Base-by-base conservation (phyloP, 352 stramenopile species). In the Lagenidium sp. region DNA sequence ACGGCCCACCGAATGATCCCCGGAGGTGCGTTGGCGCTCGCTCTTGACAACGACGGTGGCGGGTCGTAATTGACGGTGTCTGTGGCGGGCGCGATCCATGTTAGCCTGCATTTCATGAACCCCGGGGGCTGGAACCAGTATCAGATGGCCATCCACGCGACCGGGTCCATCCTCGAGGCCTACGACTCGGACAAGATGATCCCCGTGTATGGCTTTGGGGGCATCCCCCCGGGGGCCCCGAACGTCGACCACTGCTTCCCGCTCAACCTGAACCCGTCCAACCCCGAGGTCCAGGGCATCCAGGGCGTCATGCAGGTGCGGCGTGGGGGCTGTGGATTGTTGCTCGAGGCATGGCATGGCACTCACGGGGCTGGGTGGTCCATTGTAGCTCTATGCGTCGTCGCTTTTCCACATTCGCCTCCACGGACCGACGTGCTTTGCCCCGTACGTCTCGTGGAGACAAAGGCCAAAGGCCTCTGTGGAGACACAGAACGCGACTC, bases 161-260 rank as follows among this genome's bases (percentile, higher is more conserved):
- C 78, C 22, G 77, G 75, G 7, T 61, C 53, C 3, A 89, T 84
- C 40, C 47, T 89, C 8, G 68, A 83, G 60, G 53, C 68, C 44
- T 89, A 86, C 48, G 77, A 89, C 44, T 56, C 62, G 25, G 77
- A 89, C 49, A 81, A 84, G 46, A 52, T 73, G 48, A 78, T 89
- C 30, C 77, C 77, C 4, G 77, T 81, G 19, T 88, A 82, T 47
- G 76, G 69, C 22, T 88, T 88, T 65, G 76, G 76, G 25, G 76
- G 71, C 10, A 95, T 95, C 39, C 82, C 93, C 47, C 64, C 69
- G 23, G 75, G 70, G 26, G 53, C 50, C 10, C 45, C 51, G 12
- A 62, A 76, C 11, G 82, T 96, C 22, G 53, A 82, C 26, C 90
- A 98, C 57, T 97, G 86, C 61, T 98, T 98, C 60, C 71, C 87